Evolutionary conservation across 1,284 basidiomycete genomes (phyloP).

Genomic region (Naganishia sp.): DNA sequence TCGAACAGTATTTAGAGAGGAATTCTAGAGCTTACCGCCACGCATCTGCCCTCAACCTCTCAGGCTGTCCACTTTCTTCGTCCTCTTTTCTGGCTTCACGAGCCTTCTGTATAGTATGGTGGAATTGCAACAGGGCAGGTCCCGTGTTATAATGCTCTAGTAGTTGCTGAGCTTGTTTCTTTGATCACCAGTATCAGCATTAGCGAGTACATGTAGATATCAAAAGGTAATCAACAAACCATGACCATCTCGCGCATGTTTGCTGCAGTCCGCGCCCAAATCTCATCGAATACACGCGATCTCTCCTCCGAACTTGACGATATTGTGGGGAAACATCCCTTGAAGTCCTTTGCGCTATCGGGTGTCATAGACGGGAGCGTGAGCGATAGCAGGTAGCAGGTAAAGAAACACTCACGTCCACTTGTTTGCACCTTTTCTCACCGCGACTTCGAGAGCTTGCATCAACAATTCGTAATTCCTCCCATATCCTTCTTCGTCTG

Average conservation of each 20-base stretch:
- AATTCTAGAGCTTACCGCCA: slow-evolving; percentile 9
- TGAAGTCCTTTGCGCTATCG: slow-evolving; percentile 43
- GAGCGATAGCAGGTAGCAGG: neutral
- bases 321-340: slow-evolving; percentile 44
- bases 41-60: slow-evolving; percentile 18
- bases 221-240: slow-evolving; percentile 34
- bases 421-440: slow-evolving; percentile 46
- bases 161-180: slow-evolving; percentile 39
- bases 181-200: neutral
- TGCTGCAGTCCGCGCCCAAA: slow-evolving; percentile 39
- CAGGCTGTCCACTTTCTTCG: slow-evolving; percentile 10
- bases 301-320: slow-evolving; percentile 35
- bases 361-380: neutral
- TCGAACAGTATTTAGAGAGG: neutral
- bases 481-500: slow-evolving; percentile 39
- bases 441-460: slow-evolving; percentile 46
- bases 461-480: slow-evolving; percentile 45
- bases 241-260: slow-evolving; percentile 41
- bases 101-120: slow-evolving; percentile 45
- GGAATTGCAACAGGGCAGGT: slow-evolving; percentile 40
- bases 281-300: slow-evolving; percentile 39
- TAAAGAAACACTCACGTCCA: slow-evolving; percentile 45
- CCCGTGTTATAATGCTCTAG: slow-evolving; percentile 46
- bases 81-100: slow-evolving; percentile 17
- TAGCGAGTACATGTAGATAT: neutral